Conservation (phyloP, 2,329 filamentous ascomycete species). For the Clathrospora elynae region DNA sequence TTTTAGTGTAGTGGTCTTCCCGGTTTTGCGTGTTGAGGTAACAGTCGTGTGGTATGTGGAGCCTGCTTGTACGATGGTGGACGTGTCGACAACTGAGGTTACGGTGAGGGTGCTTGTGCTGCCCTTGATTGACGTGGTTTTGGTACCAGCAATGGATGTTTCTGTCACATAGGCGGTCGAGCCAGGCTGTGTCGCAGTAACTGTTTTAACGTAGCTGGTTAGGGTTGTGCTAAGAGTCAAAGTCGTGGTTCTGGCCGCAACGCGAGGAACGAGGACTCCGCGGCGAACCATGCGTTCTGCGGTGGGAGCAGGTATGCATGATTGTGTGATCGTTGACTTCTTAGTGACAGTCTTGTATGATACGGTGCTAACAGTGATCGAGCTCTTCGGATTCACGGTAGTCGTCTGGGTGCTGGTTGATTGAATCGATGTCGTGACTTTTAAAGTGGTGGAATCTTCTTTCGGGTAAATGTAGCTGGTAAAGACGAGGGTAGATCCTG, state of each 20-base stretch:
- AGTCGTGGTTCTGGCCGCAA: constrained; percentile 24
- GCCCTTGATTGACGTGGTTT: constrained; percentile 18
- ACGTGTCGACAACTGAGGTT: constrained; percentile 26
- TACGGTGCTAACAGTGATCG: constrained; percentile 22
- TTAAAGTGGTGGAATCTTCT: constrained; percentile 16
- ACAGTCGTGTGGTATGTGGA: constrained; percentile 24
- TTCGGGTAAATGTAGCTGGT: constrained; percentile 24
- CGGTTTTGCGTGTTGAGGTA: constrained; percentile 19
- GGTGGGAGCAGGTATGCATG: constrained; percentile 34
- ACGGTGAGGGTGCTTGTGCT: constrained; percentile 26
- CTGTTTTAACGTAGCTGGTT: constrained; percentile 27
- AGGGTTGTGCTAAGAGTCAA: constrained; percentile 32
- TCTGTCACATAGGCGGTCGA: constrained; percentile 20
- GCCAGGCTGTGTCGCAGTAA: constrained; percentile 18
- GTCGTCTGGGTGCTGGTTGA: constrained; percentile 32
- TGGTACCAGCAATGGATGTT: constrained; percentile 11
- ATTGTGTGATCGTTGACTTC: constrained; percentile 32
- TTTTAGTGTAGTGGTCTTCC: constrained; percentile 28
- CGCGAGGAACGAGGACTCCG: constrained; percentile 22
- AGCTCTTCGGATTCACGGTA: constrained; percentile 25
- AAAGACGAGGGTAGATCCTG: constrained; percentile 23
- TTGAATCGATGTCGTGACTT: constrained; percentile 14
- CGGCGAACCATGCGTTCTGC: constrained; percentile 18
- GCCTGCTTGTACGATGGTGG: constrained; percentile 31
- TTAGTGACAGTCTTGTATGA: constrained; percentile 38